These are phyloP conservation scores for Daldinia childiae DNA, from an alignment of 495 filamentous ascomycete genomes.

Conservation along the genomic window DNA sequence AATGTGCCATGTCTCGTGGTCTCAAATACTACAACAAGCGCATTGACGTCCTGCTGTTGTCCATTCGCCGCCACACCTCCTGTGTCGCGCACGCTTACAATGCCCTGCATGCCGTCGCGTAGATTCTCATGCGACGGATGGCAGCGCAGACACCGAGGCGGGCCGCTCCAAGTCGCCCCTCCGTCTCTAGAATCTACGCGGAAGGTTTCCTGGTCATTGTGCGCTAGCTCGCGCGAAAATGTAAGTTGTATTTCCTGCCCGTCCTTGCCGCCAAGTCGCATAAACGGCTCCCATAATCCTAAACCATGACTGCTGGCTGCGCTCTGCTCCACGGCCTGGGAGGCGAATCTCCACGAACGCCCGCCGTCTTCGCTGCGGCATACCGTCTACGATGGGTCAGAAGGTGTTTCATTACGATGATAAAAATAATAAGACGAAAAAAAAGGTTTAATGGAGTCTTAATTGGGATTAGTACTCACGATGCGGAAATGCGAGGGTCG, in stretches of 20 bases:
- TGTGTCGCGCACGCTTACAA: slow-evolving; percentile 16
- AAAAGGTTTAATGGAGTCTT: background rate
- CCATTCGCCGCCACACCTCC: slow-evolving; percentile 43
- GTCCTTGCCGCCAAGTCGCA: slow-evolving; percentile 54
- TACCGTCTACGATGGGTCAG: slow-evolving; percentile 50
- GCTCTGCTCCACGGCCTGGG: slow-evolving; percentile 56
- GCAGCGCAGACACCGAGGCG: slow-evolving; percentile 41
- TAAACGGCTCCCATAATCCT: slow-evolving; percentile 72
- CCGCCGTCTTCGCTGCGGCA: slow-evolving; percentile 66
- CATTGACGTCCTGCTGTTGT: slow-evolving; percentile 24
- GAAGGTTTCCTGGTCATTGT: slow-evolving; percentile 66
- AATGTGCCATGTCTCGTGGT: slow-evolving; percentile 61
- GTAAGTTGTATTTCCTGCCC: slow-evolving; percentile 64
- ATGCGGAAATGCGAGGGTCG: slow-evolving; percentile 67
- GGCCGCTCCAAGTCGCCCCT: slow-evolving; percentile 60
- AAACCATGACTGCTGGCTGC: slow-evolving; percentile 54
- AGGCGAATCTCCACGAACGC: slow-evolving; percentile 61
- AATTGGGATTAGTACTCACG: slow-evolving; percentile 1
- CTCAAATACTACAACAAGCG: slow-evolving; percentile 68
- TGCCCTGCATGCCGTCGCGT: slow-evolving; percentile 64
- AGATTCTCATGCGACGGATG: slow-evolving; percentile 46
- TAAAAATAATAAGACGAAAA: background rate
- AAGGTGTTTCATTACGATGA: background rate
- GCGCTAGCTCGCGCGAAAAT: slow-evolving; percentile 56
- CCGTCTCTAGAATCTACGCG: slow-evolving; percentile 64